Conservation (phyloP, 2,329 filamentous ascomycete species). For the Mollisia scopiformis region DNA sequence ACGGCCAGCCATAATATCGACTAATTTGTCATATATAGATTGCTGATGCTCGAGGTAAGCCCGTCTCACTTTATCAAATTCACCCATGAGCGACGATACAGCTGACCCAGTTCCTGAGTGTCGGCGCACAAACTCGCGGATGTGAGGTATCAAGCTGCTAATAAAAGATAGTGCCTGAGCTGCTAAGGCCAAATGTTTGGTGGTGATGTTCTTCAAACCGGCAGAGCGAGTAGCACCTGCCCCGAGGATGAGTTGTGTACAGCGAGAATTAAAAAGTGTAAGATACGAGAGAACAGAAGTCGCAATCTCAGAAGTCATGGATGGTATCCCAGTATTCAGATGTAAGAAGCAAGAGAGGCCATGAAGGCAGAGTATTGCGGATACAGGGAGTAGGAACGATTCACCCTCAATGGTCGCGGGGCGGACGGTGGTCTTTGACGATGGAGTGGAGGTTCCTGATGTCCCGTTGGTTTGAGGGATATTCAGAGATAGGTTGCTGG, state of each 20-base stretch:
- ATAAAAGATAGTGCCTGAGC: conserved; percentile 89
- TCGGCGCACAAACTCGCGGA: conserved; percentile 87
- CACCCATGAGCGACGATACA: conserved; percentile 56
- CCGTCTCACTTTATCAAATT: conserved; percentile 35
- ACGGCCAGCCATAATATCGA: conserved; percentile 71
- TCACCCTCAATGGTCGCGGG: conserved; percentile 82
- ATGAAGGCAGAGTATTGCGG: conserved; percentile 78
- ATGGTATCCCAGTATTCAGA: conserved; percentile 82
- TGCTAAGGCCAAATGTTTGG: conserved; percentile 89
- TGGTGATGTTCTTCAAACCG: conserved; percentile 93
- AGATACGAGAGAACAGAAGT: conserved; percentile 81
- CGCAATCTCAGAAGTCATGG: conserved; percentile 84
- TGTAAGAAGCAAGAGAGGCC: conserved; percentile 84
- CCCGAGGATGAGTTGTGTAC: conserved; percentile 94
- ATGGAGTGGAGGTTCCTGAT: conserved; percentile 29
- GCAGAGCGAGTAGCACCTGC: conserved; percentile 89
- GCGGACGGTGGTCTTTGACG: conserved; percentile 68
- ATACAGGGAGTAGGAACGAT: conserved; percentile 82
- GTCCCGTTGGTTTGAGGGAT: conserved; percentile 42
- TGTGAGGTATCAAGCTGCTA: conserved; percentile 82
- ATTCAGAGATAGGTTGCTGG: conserved; percentile 4
- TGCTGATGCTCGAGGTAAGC: conserved; percentile 66
- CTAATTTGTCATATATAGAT: conserved; percentile 73
- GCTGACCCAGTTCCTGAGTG: conserved; percentile 58
- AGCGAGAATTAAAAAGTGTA: conserved; percentile 92